Percentiles rank a stretch among this genome's conserved stretches.
Conservation (phyloP, 352 stramenopile species). For the Globisporangium irregulare region DNA sequence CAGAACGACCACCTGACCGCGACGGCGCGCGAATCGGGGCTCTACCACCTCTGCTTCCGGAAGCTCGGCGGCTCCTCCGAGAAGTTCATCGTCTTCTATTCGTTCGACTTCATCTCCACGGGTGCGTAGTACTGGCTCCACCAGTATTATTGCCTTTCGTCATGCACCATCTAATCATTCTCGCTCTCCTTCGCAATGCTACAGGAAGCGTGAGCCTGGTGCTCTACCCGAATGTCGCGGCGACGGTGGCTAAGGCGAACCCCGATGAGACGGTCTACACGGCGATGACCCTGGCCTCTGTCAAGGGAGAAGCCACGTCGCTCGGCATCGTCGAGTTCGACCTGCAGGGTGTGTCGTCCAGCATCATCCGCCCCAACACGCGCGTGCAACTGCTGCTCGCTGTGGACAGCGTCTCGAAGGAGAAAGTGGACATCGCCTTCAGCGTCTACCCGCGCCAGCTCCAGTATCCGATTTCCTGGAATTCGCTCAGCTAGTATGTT, state of each 20-base stretch:
- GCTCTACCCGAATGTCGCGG: constrained; percentile 59
- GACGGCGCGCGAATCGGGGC: constrained; percentile 63
- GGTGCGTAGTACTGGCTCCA: constrained; percentile 11
- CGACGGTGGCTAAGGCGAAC: constrained; percentile 46
- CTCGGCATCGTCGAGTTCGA: constrained; percentile 75
- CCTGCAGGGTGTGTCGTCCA: constrained; percentile 57
- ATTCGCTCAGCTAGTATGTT: constrained; percentile 41
- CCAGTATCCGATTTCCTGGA: constrained; percentile 67
- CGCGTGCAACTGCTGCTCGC: constrained; percentile 70
- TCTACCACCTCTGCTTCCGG: constrained; percentile 78
- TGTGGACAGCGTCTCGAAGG: constrained; percentile 50
- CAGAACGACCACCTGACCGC: constrained; percentile 57
- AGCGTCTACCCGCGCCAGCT: constrained; percentile 36
- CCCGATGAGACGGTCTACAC: constrained; percentile 50
- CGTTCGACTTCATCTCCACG: constrained; percentile 79
- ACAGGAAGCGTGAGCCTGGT: constrained; percentile 45
- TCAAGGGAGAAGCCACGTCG: constrained; percentile 38
- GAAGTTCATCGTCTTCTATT: constrained; percentile 68
- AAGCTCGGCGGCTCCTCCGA: constrained; percentile 58
- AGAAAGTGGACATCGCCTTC: constrained; percentile 51
- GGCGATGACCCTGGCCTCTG: constrained; percentile 49
- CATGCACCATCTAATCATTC: not conserved
- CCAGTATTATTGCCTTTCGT: not conserved
- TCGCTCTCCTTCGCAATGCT: not conserved
- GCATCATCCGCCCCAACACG: constrained; percentile 59